Evolutionary conservation across 192 early-diverging fungal species (phyloP).

Genomic region (Irineochytrium annulatum): DNA sequence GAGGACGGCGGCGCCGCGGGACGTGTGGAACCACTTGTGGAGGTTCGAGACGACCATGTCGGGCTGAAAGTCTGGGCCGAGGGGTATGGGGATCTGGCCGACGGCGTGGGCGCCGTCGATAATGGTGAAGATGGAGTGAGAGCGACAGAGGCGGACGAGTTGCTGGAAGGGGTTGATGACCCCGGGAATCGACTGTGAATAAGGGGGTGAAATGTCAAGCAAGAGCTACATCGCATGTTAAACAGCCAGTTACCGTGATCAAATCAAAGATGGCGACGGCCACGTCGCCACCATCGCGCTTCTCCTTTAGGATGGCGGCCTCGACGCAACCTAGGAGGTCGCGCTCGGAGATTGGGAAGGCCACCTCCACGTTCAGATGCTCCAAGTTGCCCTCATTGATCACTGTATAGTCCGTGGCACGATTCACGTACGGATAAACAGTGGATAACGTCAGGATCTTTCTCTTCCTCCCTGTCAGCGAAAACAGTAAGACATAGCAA

Average conservation of each 20-base stretch:
- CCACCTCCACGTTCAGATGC: constrained; percentile 38
- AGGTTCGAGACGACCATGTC: constrained; percentile 56
- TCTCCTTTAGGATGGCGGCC: constrained; percentile 30
- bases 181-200: constrained; percentile 46
- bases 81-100: constrained; percentile 56
- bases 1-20: constrained; percentile 47
- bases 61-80: not conserved
- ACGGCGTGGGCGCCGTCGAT: constrained; percentile 67
- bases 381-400: constrained; percentile 40
- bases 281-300: constrained; percentile 16
- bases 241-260: too few relatives aligned
- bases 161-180: constrained; percentile 42
- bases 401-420: constrained; percentile 41
- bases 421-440: constrained; percentile 45
- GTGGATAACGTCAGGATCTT: constrained; percentile 53
- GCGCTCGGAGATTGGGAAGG: constrained; percentile 35
- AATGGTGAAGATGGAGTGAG: constrained; percentile 43
- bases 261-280: constrained; percentile 53
- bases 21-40: constrained; percentile 66
- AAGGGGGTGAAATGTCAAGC: too few relatives aligned
- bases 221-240: too few relatives aligned
- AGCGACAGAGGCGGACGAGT: constrained; percentile 30
- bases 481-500: too few relatives aligned
- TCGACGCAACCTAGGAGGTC: constrained; percentile 32
- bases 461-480: too few relatives aligned